These are phyloP conservation scores for Oryza brachyantha DNA, from an alignment of 176 grass and related monocot species.

Conservation along the genomic window DNA sequence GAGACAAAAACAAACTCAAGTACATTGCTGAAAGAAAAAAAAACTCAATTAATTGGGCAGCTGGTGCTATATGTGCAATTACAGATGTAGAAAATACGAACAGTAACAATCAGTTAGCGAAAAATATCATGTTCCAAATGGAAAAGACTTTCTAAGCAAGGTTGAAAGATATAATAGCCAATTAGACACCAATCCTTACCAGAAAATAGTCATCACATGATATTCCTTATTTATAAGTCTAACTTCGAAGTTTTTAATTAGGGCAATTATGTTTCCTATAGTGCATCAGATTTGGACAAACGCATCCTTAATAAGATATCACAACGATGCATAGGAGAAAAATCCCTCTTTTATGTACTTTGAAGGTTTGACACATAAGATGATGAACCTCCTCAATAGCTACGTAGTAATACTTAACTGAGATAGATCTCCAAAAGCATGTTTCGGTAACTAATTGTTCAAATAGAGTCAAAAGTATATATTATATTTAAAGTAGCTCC, in stretches of 20 bases:
- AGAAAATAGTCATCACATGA: background rate
- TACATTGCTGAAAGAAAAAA: background rate
- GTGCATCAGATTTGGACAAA: background rate
- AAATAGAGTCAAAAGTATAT: background rate
- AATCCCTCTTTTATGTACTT: background rate
- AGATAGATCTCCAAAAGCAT: conserved; percentile 20
- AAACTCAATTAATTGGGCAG: background rate
- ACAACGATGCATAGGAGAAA: background rate
- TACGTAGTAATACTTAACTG: conserved; percentile 5
- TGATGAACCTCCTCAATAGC: background rate
- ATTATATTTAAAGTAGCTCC: background rate
- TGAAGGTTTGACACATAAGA: background rate
- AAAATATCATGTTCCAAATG: background rate
- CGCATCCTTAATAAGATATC: background rate
- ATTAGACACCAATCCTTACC: background rate
- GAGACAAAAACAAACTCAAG: background rate
- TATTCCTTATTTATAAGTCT: background rate
- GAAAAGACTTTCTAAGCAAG: background rate
- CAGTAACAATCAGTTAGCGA: background rate
- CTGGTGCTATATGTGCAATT: background rate
- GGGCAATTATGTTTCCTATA: background rate
- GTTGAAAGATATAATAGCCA: background rate
- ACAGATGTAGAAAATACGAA: background rate
- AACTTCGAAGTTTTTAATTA: conserved; percentile 1
- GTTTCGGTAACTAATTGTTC: background rate